Evolutionary conservation across 2,329 filamentous ascomycete species (phyloP).

Genomic region (Ophiocordyceps camponoti-leonardi): DNA sequence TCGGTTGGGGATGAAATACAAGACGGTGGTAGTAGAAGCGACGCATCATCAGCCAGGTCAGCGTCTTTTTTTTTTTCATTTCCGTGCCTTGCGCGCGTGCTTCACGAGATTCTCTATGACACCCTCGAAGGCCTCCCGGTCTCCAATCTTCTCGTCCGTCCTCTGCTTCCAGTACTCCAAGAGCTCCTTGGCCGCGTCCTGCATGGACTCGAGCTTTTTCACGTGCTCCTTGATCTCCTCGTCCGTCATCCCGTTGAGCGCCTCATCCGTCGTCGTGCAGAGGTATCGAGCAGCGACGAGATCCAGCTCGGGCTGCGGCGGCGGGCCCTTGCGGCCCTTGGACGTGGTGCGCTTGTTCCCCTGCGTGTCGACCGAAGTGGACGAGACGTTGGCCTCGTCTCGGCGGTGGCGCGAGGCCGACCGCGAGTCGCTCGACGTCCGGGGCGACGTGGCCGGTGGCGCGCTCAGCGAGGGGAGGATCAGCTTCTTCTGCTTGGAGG

Average conservation of each 20-base stretch:
- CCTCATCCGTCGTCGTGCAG: conserved; percentile 72
- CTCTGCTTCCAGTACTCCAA: conserved; percentile 79
- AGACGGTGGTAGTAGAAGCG: background rate
- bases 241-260: conserved; percentile 62
- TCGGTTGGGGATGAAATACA: background rate
- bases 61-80: conserved; percentile 42
- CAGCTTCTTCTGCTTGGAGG: conserved; percentile 95
- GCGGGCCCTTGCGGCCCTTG: conserved; percentile 37
- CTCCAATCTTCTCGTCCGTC: conserved; percentile 72
- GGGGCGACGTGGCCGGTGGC: conserved; percentile 37
- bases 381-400: conserved; percentile 33
- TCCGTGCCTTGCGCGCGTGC: conserved; percentile 71
- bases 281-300: conserved; percentile 60
- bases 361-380: conserved; percentile 41
- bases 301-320: conserved; percentile 60
- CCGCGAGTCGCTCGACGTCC: conserved; percentile 36
- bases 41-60: background rate
- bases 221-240: conserved; percentile 60
- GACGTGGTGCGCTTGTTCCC: conserved; percentile 26
- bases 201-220: conserved; percentile 47
- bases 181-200: conserved; percentile 55
- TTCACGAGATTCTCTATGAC: conserved; percentile 95
- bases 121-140: conserved; percentile 86
- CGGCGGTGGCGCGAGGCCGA: conserved; percentile 28
- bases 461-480: conserved; percentile 80